These are phyloP conservation scores for Boletus rubescentipes DNA, from an alignment of 768 basidiomycete genomes.

Conservation along the genomic window DNA sequence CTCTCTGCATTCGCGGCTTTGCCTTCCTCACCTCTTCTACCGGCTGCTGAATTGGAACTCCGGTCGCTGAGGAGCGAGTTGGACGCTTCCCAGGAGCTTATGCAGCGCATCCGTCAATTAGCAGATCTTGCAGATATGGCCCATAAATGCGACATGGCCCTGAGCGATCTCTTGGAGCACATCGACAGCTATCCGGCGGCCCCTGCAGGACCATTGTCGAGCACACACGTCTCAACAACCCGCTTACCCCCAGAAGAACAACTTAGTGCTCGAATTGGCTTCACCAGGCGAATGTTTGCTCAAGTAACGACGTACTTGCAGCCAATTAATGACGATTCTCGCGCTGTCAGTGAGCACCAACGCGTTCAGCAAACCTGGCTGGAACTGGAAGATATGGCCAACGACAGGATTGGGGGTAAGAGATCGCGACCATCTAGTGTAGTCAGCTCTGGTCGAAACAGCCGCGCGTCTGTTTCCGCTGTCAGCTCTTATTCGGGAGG, in stretches of 20 bases:
- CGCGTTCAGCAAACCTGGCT: constrained; percentile 79
- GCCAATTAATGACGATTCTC: constrained; percentile 53
- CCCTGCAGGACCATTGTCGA: constrained; percentile 51
- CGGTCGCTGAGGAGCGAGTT: constrained; percentile 60
- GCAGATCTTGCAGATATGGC: constrained; percentile 50
- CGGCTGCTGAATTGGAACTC: constrained; percentile 54
- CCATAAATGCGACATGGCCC: constrained; percentile 62
- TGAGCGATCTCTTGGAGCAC: constrained; percentile 85
- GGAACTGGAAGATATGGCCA: constrained; percentile 80
- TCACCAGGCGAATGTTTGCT: constrained; percentile 55
- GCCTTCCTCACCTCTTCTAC: constrained; percentile 42
- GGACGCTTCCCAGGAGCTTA: constrained; percentile 45
- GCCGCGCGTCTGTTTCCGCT: constrained; percentile 52
- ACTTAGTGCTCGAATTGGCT: constrained; percentile 57
- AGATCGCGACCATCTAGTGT: constrained; percentile 67
- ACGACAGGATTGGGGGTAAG: constrained; percentile 58
- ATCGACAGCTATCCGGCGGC: constrained; percentile 78
- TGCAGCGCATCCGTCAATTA: constrained; percentile 55
- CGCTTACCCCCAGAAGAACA: constrained; percentile 64
- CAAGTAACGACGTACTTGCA: constrained; percentile 43
- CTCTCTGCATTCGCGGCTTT: constrained; percentile 46
- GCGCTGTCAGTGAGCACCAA: constrained; percentile 57
- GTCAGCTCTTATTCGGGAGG: constrained; percentile 23
- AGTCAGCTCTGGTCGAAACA: constrained; percentile 62
- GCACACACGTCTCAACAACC: constrained; percentile 43